Conservation (phyloP, 1,139 yeast genomes). For the Geotrichum bryndzae region DNA sequence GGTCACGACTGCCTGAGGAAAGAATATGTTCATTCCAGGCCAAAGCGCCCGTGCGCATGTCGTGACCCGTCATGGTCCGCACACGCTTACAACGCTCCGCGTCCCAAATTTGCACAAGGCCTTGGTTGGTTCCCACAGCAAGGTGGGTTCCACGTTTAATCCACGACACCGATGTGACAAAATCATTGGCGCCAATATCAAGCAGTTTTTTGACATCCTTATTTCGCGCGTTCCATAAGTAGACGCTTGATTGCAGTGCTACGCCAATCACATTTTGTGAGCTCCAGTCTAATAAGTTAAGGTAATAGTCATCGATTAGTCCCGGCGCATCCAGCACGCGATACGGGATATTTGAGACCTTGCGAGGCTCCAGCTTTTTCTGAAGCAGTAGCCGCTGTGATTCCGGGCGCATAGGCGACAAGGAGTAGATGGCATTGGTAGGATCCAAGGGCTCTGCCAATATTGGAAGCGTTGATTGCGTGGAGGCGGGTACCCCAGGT, state of each 20-base stretch:
- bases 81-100: conserved; percentile 78
- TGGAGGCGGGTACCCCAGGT: conserved; percentile 2
- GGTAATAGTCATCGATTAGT: conserved; percentile 85
- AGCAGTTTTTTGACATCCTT: conserved; percentile 81
- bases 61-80: conserved; percentile 89
- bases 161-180: conserved; percentile 85
- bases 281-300: conserved; percentile 94
- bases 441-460: conserved; percentile 37
- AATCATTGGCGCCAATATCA: conserved; percentile 56
- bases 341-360: conserved; percentile 74
- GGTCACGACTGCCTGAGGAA: conserved; percentile 82
- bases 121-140: conserved; percentile 85
- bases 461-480: conserved; percentile 2
- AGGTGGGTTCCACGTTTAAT: conserved; percentile 76
- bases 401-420: conserved; percentile 59
- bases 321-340: conserved; percentile 96
- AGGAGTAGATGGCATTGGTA: conserved; percentile 68
- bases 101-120: conserved; percentile 93
- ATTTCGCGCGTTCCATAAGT: conserved; percentile 83
- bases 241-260: conserved; percentile 82
- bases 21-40: conserved; percentile 93
- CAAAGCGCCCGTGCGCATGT: conserved; percentile 73
- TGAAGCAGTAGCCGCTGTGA: not conserved
- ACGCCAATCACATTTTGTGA: conserved; percentile 83
- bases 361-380: not conserved